Conservation (phyloP, 2,329 filamentous ascomycete species). For the Monilinia fructicola region DNA sequence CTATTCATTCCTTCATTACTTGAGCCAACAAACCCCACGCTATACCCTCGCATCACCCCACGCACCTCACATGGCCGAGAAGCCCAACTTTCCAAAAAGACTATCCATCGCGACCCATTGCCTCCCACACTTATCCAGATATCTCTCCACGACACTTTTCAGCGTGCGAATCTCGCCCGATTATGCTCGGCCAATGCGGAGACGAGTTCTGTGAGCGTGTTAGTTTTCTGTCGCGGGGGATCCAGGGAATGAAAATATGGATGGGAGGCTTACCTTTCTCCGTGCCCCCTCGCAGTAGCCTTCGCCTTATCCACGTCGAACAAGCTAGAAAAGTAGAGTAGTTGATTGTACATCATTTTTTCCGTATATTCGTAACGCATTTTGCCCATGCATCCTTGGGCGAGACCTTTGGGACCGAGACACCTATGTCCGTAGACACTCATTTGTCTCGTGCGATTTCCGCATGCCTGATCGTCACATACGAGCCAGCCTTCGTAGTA, state of each 20-base stretch:
- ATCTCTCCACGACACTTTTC: slow-evolving; percentile 74
- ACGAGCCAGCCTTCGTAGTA: slow-evolving; percentile 94
- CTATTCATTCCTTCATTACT: slow-evolving; percentile 8
- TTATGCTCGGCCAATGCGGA: slow-evolving; percentile 78
- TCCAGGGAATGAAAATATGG: background rate
- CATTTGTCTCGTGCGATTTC: slow-evolving; percentile 84
- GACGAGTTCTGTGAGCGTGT: slow-evolving; percentile 48
- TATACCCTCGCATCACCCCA: background rate
- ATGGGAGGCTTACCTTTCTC: slow-evolving; percentile 43
- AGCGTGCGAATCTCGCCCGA: slow-evolving; percentile 73
- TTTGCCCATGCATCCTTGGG: slow-evolving; percentile 76
- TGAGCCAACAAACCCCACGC: background rate
- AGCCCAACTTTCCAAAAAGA: slow-evolving; percentile 70
- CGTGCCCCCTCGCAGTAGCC: slow-evolving; percentile 48
- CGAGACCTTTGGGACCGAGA: slow-evolving; percentile 81
- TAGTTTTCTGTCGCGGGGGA: slow-evolving; percentile 25
- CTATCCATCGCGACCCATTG: slow-evolving; percentile 94
- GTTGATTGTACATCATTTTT: slow-evolving; percentile 90
- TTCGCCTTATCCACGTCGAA: slow-evolving; percentile 89
- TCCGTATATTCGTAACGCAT: slow-evolving; percentile 89
- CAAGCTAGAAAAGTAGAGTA: slow-evolving; percentile 79
- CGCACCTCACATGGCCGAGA: slow-evolving; percentile 38
- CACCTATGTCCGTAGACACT: slow-evolving; percentile 90
- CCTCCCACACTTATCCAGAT: slow-evolving; percentile 84
- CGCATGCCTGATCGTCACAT: slow-evolving; percentile 87